These are phyloP conservation scores for Platismatia glauca DNA, from an alignment of 495 filamentous ascomycete genomes.

Conservation along the genomic window DNA sequence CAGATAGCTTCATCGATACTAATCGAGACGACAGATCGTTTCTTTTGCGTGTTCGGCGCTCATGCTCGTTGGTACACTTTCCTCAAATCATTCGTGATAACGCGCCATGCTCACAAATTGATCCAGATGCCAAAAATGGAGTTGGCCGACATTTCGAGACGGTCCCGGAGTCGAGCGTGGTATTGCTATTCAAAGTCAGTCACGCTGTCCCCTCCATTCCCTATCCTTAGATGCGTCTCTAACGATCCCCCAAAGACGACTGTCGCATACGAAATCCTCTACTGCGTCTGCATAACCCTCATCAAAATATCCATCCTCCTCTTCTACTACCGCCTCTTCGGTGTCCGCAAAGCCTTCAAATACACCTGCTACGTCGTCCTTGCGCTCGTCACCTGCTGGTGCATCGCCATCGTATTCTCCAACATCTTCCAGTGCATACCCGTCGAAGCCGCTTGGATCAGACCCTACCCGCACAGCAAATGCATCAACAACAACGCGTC, in stretches of 20 bases:
- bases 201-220: not conserved
- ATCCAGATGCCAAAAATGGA: not conserved
- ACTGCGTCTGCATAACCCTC: conserved; percentile 21
- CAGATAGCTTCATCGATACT: not conserved
- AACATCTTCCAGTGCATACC: conserved; percentile 12
- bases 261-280: conserved; percentile 22
- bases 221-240: not conserved
- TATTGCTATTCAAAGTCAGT: conserved; percentile 7
- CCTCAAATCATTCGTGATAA: not conserved
- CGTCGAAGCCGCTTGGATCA: conserved; percentile 5
- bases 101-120: not conserved
- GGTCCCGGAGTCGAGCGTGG: not conserved
- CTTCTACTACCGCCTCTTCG: conserved; percentile 29
- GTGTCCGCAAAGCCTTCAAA: conserved; percentile 5
- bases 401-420: not conserved
- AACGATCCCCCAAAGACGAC: not conserved
- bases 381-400: conserved; percentile 5
- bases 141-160: conserved; percentile 11
- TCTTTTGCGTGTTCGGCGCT: not conserved
- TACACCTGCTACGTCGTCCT: not conserved
- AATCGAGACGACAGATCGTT: not conserved
- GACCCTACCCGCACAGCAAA: conserved; percentile 2
- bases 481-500: conserved; percentile 14
- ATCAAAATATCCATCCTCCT: conserved; percentile 25
- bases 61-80: not conserved